Conservation (phyloP, 2,329 filamentous ascomycete genomes). For the Talaromyces sp. region DNA sequence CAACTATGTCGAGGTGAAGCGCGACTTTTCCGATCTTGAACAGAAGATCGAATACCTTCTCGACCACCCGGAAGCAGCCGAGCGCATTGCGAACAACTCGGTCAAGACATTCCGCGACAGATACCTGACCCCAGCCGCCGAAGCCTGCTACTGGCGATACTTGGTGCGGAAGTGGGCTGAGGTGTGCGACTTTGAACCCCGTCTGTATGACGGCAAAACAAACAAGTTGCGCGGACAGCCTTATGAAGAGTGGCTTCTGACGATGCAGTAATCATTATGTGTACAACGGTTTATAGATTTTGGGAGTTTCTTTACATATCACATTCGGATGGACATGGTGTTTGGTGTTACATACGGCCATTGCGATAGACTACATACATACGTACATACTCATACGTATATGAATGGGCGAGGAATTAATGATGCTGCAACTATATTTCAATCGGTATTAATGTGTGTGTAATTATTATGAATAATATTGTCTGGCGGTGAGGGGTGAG, state of each 20-base stretch:
- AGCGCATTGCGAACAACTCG: constrained; percentile 47
- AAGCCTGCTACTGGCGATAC: constrained; percentile 53
- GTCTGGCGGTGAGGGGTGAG: not conserved
- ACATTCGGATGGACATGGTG: not conserved
- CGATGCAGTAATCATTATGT: constrained; percentile 10
- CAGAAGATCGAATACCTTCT: constrained; percentile 40
- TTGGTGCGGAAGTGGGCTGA: constrained; percentile 36
- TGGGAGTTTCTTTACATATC: not conserved
- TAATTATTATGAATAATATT: no score
- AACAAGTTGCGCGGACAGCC: constrained; percentile 28
- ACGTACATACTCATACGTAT: not conserved
- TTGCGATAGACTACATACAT: not conserved
- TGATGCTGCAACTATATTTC: not conserved
- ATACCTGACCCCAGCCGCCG: constrained; percentile 51
- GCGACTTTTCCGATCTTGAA: constrained; percentile 54
- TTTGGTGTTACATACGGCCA: not conserved
- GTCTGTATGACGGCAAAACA: constrained; percentile 29
- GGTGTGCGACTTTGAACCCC: constrained; percentile 38
- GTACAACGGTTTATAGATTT: not conserved
- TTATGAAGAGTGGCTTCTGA: constrained; percentile 39
- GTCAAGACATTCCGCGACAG: constrained; percentile 46
- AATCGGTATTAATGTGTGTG: not conserved
- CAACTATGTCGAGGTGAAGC: constrained; percentile 46
- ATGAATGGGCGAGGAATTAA: not conserved
- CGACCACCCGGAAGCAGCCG: constrained; percentile 39